Evolutionary conservation across 805 yeast genomes (phyloP), one percentile per base, ranked within the genome.

Genomic region (Novakomyces olei): DNA sequence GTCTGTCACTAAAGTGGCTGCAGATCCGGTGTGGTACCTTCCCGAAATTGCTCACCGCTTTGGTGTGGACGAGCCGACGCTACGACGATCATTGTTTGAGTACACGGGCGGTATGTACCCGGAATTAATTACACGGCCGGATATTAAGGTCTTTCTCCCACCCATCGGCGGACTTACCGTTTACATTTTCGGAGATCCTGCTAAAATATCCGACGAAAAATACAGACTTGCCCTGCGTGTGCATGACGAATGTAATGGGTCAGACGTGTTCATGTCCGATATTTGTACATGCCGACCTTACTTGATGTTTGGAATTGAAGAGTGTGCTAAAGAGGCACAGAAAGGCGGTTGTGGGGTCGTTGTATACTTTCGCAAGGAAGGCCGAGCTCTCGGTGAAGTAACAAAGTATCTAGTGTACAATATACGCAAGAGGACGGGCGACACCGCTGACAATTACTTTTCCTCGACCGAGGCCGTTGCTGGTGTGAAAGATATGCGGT

Each of bases 21-120:
- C 68, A 26, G 78, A 70, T 44, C 77, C 77, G 12, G 76, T 70
- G 26, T 70, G 78, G 77, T 62, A 67, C 42, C 54, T 70, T 36
- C 78, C 78, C 2, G 75, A 74, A 18, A 72, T 70, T 37, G 78
- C 77, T 18, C 57, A 65, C 46, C 63, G 73, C 44, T 64, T 70
- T 44, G 65, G 64, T 19, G 61, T 70, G 38, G 53, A 65, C 20
- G 78, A 70, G 44, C 50, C 46, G 12, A 65, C 65, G 31, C 55
- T 70, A 30, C 61, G 77, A 46, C 60, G 67, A 32, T 67, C 72
- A 3, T 53, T 70, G 39, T 70, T 70, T 45, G 70, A 70, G 45
- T 76, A 70, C 45, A 70, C 77, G 31, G 72, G 72, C 43, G 76
- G 77, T 26, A 68, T 70, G 64, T 70, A 69, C 46, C 76, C 77